Evolutionary conservation across 495 filamentous ascomycete species (phyloP).

Genomic region (Neurospora sp.): DNA sequence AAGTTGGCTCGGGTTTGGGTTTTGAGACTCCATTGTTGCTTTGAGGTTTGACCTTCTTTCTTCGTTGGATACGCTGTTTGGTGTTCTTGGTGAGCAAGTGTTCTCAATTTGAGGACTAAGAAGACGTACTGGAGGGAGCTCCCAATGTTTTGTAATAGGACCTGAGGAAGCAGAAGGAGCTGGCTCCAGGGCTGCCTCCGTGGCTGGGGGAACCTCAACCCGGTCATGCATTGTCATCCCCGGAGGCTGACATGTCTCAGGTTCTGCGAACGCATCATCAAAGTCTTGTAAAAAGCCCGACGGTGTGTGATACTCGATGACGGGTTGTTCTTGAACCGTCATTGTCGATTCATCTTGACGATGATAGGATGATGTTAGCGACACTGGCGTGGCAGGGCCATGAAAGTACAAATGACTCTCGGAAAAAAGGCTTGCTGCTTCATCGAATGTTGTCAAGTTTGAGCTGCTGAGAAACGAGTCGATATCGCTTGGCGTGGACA

Average conservation of each 20-base stretch:
- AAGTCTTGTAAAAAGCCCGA: not conserved
- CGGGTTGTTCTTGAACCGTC: not conserved
- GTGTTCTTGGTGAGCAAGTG: not conserved
- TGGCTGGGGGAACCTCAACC: not conserved
- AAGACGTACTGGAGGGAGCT: constrained; percentile 10
- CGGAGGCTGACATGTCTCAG: not conserved
- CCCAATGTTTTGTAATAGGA: constrained; percentile 10
- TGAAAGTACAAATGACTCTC: not conserved
- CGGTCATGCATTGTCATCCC: not conserved
- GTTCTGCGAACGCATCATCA: not conserved
- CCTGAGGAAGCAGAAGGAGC: not conserved
- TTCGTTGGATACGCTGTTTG: constrained; percentile 11
- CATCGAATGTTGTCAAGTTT: not conserved
- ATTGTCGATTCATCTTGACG: not conserved
- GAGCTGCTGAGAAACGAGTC: not conserved
- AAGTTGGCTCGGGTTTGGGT: constrained; percentile 3
- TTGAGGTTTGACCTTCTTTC: constrained; percentile 7
- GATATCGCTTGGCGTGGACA: not conserved
- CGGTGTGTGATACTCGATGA: not conserved
- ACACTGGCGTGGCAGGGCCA: not conserved
- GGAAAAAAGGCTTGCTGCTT: not conserved
- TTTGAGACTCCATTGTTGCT: constrained; percentile 1
- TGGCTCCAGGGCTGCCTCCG: not conserved
- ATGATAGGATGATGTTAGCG: not conserved
- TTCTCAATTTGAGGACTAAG: not conserved